These are phyloP conservation scores for Fonsecaea erecta DNA, from an alignment of 2,329 filamentous ascomycete genomes.

Conservation along the genomic window DNA sequence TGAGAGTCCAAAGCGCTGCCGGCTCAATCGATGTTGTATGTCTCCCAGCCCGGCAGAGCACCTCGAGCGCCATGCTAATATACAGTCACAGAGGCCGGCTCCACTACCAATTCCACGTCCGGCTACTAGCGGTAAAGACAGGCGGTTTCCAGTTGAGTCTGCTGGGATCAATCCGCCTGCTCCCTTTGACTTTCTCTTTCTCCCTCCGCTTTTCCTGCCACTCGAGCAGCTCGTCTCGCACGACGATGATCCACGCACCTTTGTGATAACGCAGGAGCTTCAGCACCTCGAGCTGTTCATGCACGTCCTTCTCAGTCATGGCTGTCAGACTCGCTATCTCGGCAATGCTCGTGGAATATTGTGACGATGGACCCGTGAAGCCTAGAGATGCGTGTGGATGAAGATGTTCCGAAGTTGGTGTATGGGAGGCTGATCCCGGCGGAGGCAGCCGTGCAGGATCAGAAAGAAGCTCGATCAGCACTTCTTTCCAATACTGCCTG, in stretches of 20 bases:
- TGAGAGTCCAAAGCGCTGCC: not conserved
- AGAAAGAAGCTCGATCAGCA: slow-evolving; percentile 84
- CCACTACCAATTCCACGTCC: slow-evolving; percentile 90
- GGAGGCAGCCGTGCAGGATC: slow-evolving; percentile 63
- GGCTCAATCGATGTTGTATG: slow-evolving; percentile 6
- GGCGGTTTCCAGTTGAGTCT: slow-evolving; percentile 94
- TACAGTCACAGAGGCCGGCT: not conserved
- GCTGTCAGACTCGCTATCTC: slow-evolving; percentile 76
- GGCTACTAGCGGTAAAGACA: slow-evolving; percentile 83
- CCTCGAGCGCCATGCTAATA: slow-evolving; percentile 20
- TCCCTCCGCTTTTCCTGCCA: slow-evolving; percentile 72
- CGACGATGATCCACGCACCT: slow-evolving; percentile 93
- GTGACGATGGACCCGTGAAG: slow-evolving; percentile 26
- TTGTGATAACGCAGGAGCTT: slow-evolving; percentile 97
- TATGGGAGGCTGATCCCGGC: slow-evolving; percentile 32
- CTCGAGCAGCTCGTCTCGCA: slow-evolving; percentile 79
- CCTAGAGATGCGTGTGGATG: slow-evolving; percentile 32
- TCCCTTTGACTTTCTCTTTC: slow-evolving; percentile 78
- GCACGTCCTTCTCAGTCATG: slow-evolving; percentile 97
- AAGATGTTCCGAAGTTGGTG: slow-evolving; percentile 35
- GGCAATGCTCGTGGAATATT: slow-evolving; percentile 73
- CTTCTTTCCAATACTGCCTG: slow-evolving; percentile 96
- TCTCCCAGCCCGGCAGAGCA: slow-evolving; percentile 3
- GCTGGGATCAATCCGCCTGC: slow-evolving; percentile 73
- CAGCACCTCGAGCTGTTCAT: slow-evolving; percentile 89